A percentile compares a stretch with the other conserved stretches of the same genome.
These are phyloP conservation scores for Phymatotrichopsis omnivora DNA, from an alignment of 2,329 filamentous ascomycete species.

Conservation along the genomic window DNA sequence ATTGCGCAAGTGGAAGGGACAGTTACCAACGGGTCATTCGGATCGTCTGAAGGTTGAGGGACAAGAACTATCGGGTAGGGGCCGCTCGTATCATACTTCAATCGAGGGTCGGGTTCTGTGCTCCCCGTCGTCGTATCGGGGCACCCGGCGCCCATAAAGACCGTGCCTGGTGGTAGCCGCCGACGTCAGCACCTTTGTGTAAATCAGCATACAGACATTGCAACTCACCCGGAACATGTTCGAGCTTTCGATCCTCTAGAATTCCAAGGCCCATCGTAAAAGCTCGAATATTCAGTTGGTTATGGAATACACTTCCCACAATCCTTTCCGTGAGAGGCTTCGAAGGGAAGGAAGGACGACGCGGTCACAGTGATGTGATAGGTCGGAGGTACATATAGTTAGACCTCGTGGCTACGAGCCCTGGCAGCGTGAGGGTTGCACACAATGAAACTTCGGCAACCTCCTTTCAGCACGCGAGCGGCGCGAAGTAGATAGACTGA, in stretches of 20 bases:
- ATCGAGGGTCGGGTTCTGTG: slow-evolving; percentile 32
- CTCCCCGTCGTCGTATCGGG: slow-evolving; percentile 1
- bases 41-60: slow-evolving; percentile 82
- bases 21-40: slow-evolving; percentile 69
- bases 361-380: neutral
- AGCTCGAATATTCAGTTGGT: too few relatives aligned
- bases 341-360: neutral
- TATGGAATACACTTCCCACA: neutral
- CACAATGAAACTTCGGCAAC: neutral
- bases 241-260: slow-evolving; percentile 54
- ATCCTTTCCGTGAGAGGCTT: neutral
- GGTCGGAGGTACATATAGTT: neutral
- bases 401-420: neutral
- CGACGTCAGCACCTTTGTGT: neutral
- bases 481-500: too few relatives aligned
- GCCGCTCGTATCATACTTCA: slow-evolving; percentile 66
- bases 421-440: neutral
- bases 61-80: slow-evolving; percentile 65
- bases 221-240: slow-evolving; percentile 62
- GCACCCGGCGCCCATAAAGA: slow-evolving; percentile 17
- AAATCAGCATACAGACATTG: neutral
- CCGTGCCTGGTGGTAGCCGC: slow-evolving; percentile 26
- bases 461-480: too few relatives aligned
- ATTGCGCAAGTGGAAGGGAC: neutral
- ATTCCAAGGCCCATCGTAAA: slow-evolving; percentile 64